Percentiles rank a stretch among this genome's conserved stretches.
Conservation (phyloP, 495 filamentous ascomycete genomes). For the Aspergillus cavernicola region DNA sequence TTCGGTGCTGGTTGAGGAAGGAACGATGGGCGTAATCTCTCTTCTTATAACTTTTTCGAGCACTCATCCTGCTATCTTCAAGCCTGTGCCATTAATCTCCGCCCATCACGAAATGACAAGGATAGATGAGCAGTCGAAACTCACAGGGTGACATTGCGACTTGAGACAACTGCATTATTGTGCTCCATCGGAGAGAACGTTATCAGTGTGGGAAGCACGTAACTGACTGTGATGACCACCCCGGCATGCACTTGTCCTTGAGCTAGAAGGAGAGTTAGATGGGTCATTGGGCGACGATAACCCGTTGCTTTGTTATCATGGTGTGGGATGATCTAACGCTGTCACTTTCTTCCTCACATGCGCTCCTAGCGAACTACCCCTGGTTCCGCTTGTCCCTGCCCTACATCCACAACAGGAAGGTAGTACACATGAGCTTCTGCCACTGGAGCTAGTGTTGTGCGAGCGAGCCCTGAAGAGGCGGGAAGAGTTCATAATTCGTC, state of each 20-base stretch:
- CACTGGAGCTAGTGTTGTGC: constrained; percentile 10
- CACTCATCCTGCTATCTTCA: neutral
- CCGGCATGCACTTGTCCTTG: neutral
- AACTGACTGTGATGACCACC: neutral
- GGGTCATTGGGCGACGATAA: constrained; percentile 6
- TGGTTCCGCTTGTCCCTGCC: neutral
- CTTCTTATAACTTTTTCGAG: constrained; percentile 14
- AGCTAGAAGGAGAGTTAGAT: constrained; percentile 1
- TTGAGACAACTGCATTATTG: constrained; percentile 18
- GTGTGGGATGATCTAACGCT: neutral
- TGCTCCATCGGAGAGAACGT: constrained; percentile 17
- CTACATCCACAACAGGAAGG: constrained; percentile 13
- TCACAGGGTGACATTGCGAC: constrained; percentile 27
- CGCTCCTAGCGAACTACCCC: constrained; percentile 1
- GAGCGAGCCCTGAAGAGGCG: constrained; percentile 6
- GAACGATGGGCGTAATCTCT: constrained; percentile 5
- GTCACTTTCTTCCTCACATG: constrained; percentile 11
- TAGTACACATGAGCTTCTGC: constrained; percentile 13
- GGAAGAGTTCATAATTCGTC: constrained; percentile 8
- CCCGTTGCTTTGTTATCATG: neutral
- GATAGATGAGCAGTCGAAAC: constrained; percentile 13
- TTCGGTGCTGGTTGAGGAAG: constrained; percentile 5
- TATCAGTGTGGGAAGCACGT: constrained; percentile 9
- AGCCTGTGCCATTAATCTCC: constrained; percentile 3
- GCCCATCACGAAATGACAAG: constrained; percentile 12